Percentiles rank a stretch among this genome's conserved stretches.
Evolutionary conservation across 169 alveolate species (phyloP).

Genomic region (Babesia divergens): DNA sequence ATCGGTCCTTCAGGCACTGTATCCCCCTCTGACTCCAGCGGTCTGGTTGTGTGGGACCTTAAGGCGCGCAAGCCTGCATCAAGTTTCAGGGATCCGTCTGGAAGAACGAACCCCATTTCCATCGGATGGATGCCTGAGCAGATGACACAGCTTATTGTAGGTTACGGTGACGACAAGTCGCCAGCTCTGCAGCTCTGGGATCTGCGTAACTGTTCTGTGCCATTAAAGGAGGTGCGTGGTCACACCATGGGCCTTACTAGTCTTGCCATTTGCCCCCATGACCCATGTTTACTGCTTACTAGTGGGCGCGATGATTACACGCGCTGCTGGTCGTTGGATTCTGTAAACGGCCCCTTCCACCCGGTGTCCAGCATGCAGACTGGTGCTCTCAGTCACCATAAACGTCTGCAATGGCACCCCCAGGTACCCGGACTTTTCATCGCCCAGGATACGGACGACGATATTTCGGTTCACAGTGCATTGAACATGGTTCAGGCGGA

Average conservation of each 20-base stretch:
- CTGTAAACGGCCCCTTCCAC: constrained; percentile 38
- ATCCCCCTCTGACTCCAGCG: constrained; percentile 73
- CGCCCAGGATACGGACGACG: constrained; percentile 58
- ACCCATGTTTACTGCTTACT: constrained; percentile 75
- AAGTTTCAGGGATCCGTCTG: constrained; percentile 80
- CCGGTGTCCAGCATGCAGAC: constrained; percentile 43
- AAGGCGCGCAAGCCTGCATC: constrained; percentile 80
- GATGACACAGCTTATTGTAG: constrained; percentile 78
- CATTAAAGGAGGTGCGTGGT: constrained; percentile 75
- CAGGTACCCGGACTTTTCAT: constrained; percentile 54
- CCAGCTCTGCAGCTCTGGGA: constrained; percentile 85
- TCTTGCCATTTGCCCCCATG: constrained; percentile 73
- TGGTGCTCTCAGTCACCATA: constrained; percentile 60
- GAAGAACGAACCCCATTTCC: constrained; percentile 77
- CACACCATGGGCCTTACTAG: constrained; percentile 79
- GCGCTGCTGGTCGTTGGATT: constrained; percentile 74
- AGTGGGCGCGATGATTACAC: constrained; percentile 78
- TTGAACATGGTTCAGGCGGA: constrained; percentile 17
- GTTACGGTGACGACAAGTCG: constrained; percentile 80
- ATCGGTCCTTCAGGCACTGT: constrained; percentile 21
- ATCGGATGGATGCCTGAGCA: constrained; percentile 82
- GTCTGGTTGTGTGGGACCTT: constrained; percentile 80
- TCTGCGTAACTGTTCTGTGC: constrained; percentile 77
- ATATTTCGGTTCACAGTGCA: constrained; percentile 30
- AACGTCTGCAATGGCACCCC: constrained; percentile 59